phyloP scores from a whole-genome alignment of 2,329 filamentous ascomycete genomes.

The Aschersonia sp. region DNA sequence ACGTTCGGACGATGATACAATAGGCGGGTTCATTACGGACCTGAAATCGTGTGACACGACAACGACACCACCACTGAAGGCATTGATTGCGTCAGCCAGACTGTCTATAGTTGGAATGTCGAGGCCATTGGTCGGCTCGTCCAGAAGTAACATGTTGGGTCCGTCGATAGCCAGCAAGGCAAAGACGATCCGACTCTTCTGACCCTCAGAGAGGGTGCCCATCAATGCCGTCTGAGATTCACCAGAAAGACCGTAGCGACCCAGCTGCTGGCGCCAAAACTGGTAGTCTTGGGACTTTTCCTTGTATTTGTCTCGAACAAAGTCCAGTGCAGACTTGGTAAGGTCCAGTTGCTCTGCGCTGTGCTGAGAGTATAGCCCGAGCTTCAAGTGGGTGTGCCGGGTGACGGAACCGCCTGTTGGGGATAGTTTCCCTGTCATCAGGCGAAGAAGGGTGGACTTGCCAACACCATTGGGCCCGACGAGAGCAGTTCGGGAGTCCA shows the following conservation, averaged over 20 bases:
- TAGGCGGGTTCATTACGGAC: conserved; percentile 33
- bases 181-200: conserved; percentile 97
- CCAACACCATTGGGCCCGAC: conserved; percentile 98
- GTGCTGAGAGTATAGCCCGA: conserved; percentile 96
- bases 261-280: conserved; percentile 97
- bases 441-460: conserved; percentile 87
- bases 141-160: conserved; percentile 94
- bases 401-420: conserved; percentile 71
- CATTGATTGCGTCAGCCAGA: conserved; percentile 93
- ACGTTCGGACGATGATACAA: not conserved
- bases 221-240: conserved; percentile 93
- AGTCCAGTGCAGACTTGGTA: conserved; percentile 94
- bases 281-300: conserved; percentile 92
- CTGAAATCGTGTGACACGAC: conserved; percentile 98
- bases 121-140: conserved; percentile 98
- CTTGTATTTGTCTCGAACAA: conserved; percentile 88
- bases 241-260: conserved; percentile 83
- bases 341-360: conserved; percentile 96
- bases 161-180: conserved; percentile 87
- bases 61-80: conserved; percentile 89
- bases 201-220: conserved; percentile 93
- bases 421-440: conserved; percentile 92
- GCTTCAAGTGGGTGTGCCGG: conserved; percentile 94
- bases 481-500: conserved; percentile 94
- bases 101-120: conserved; percentile 98